Base-by-base conservation (phyloP, 257 asterid genomes). In the Nicotiana benthamiana region DNA sequence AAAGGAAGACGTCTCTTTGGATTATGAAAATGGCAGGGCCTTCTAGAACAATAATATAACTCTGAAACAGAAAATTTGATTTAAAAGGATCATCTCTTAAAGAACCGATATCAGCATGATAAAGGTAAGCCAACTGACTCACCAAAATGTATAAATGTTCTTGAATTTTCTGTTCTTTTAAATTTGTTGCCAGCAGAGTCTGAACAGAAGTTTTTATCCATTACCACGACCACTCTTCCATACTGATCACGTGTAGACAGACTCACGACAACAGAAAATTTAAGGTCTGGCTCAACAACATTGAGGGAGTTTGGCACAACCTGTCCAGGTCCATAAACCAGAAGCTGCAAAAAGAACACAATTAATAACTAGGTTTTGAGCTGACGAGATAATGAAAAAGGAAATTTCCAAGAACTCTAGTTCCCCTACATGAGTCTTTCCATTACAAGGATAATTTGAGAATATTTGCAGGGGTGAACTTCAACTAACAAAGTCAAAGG, bases 111-210 rank as follows among this genome's bases (percentile, higher is more conserved):
- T 48, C 40, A 48, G 48, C 62, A 48, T n/a, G 43, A 63, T 57
- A 26, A 66, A 68, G 67, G 16, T 30, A 43, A 24, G 15, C 43
- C 34, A 67, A 62, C 81, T 51, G 22, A 88, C 94, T 86, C 87
- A 93, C 99, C 99, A 78, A 88, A 91, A 87, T 87, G 98, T 82
- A 95, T 75, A 81, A 88, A 64, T 13, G 89, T 62, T 79, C 92
- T 92, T 17, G 99, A 95, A 86, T 95, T 93, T 34, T 85, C 88
- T 9, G 98, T 87, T 86, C 99, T 87, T 10, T 77, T 80, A 59
- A 95, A 92, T 67, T 54, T 86, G 83, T 95, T 95, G 79, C 98
- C 98, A 27, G 98, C 97, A 75, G 94, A 68, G 79, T 95, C 99
- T 43, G 91, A 84, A 51, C 97, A 95, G 88, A 92, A 88, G 80